These are phyloP conservation scores for Mesembryanthemum crystallinum DNA, from an alignment of 148 eudicot species.

Conservation along the genomic window DNA sequence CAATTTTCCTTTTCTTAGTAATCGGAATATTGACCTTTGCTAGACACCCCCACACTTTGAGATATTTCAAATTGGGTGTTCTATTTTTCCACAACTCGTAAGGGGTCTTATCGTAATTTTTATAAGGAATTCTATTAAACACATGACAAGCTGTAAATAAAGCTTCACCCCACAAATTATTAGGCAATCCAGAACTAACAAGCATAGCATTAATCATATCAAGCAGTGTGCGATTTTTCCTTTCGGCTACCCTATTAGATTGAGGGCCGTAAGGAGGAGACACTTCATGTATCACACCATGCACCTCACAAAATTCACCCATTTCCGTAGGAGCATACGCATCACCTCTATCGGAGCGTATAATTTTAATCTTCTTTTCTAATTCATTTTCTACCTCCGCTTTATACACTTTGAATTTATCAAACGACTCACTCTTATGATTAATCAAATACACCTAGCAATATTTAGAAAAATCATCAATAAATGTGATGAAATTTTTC, in stretches of 20 bases:
- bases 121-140: neutral
- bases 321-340: conserved; percentile 7
- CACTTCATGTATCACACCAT: conserved; percentile 9
- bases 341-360: conserved; percentile 3
- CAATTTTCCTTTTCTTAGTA: conserved; percentile 1
- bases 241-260: conserved; percentile 11
- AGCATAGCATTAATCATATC: conserved; percentile 15
- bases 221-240: conserved; percentile 12
- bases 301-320: neutral
- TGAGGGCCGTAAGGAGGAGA: conserved; percentile 7
- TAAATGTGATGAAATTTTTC: conserved; percentile 16
- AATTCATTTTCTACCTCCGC: neutral
- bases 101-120: neutral
- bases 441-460: conserved; percentile 4
- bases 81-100: conserved; percentile 15
- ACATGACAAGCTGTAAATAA: neutral
- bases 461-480: conserved; percentile 11
- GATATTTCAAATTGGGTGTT: conserved; percentile 1
- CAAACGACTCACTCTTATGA: neutral
- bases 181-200: neutral
- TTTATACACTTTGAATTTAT: neutral
- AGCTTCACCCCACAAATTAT: conserved; percentile 6
- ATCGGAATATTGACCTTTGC: conserved; percentile 18
- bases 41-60: conserved; percentile 5
- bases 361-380: conserved; percentile 10